Evolutionary conservation across 257 asterid species (phyloP).

Genomic region (Orobanche coerulescens): DNA sequence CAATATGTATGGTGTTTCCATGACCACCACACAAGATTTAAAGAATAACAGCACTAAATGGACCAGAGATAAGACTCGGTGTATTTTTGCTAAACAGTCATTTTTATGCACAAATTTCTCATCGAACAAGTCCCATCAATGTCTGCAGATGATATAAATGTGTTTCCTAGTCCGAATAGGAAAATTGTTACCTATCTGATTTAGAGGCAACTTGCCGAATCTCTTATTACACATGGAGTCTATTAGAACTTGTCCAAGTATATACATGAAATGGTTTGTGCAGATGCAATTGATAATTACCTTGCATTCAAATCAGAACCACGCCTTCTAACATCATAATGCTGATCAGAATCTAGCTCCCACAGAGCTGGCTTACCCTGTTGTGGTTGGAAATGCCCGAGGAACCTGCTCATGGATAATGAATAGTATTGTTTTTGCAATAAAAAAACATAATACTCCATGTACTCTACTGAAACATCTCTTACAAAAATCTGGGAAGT

Average conservation of each 20-base stretch:
- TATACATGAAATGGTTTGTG: not conserved
- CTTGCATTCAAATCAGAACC: conserved; percentile 48
- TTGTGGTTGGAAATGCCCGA: conserved; percentile 93
- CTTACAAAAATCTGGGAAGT: conserved; percentile 1
- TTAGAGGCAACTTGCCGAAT: not conserved
- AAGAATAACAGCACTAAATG: not conserved
- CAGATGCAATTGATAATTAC: conserved; percentile 28
- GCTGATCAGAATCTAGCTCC: conserved; percentile 89
- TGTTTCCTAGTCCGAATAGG: not conserved
- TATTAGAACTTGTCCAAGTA: not conserved
- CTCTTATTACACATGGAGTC: not conserved
- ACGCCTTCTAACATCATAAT: conserved; percentile 52
- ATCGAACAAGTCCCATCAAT: not conserved
- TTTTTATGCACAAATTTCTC: not conserved
- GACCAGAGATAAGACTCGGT: not conserved
- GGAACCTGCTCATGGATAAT: conserved; percentile 48
- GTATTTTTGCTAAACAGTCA: not conserved
- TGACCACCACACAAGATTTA: not conserved
- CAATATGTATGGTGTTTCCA: not conserved
- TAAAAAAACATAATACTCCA: not conserved
- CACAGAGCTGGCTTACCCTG: conserved; percentile 79
- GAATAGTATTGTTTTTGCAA: not conserved
- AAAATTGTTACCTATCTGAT: not conserved
- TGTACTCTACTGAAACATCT: not conserved
- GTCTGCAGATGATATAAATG: not conserved